A percentile compares a stretch with the other conserved stretches of the same genome.
Conservation (phyloP, 108 stramenopile genomes). For the Cylindrotheca fusiformis region DNA sequence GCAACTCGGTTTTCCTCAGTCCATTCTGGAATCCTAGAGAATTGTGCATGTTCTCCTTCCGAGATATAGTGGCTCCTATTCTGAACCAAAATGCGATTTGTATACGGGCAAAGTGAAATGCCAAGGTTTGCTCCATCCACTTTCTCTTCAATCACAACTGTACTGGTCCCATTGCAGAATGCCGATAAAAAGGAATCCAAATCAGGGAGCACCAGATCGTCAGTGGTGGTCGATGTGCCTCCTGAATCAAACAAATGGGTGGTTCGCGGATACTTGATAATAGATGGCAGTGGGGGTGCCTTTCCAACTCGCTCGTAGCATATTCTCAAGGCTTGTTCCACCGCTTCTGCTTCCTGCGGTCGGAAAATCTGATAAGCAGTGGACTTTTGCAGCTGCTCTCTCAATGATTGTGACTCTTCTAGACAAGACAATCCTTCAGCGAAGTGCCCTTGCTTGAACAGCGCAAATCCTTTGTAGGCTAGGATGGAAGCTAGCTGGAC, state of each 20-base stretch:
- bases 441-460: background rate
- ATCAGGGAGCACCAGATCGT: conserved; percentile 24
- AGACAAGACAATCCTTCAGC: background rate
- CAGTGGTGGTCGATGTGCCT: conserved; percentile 21
- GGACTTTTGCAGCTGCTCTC: background rate
- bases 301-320: conserved; percentile 2
- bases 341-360: background rate
- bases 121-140: conserved; percentile 61
- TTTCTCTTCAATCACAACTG: conserved; percentile 48
- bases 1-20: conserved; percentile 16
- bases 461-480: background rate
- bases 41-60: conserved; percentile 33
- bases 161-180: conserved; percentile 6
- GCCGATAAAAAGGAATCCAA: background rate
- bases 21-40: conserved; percentile 20
- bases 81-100: conserved; percentile 27
- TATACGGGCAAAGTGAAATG: conserved; percentile 13
- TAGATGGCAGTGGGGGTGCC: conserved; percentile 9
- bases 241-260: conserved; percentile 28
- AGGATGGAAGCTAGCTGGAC: background rate
- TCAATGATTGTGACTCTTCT: background rate
- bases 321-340: background rate
- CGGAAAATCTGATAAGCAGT: background rate
- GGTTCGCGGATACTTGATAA: conserved; percentile 23
- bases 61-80: conserved; percentile 46